Conservation (phyloP, 176 grass and related monocot genomes). For the Triticum timopheevii region DNA sequence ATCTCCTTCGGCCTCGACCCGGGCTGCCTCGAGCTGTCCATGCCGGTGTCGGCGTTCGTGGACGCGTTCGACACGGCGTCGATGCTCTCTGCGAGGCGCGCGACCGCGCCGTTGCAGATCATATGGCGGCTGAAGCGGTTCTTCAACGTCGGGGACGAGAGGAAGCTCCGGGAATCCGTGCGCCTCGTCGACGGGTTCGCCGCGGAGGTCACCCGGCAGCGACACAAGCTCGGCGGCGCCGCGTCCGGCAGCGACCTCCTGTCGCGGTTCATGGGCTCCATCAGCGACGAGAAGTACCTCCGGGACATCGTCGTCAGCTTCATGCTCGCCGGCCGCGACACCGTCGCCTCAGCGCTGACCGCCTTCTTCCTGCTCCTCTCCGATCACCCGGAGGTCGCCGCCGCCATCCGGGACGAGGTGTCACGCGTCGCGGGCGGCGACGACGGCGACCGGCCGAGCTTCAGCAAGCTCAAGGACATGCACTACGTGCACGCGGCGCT, state of each 20-base stretch:
- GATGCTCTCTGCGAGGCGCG: conserved; percentile 64
- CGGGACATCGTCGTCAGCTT: conserved; percentile 83
- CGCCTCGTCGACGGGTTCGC: conserved; percentile 66
- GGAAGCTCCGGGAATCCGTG: conserved; percentile 45
- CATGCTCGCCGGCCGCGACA: conserved; percentile 87
- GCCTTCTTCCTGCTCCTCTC: conserved; percentile 84
- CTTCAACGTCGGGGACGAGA: conserved; percentile 66
- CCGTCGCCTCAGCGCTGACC: conserved; percentile 66
- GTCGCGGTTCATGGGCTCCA: conserved; percentile 61
- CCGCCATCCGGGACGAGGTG: conserved; percentile 51
- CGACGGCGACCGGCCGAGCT: neutral
- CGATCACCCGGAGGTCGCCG: conserved; percentile 40
- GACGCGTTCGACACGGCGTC: conserved; percentile 64
- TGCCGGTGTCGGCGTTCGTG: conserved; percentile 61
- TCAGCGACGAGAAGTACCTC: conserved; percentile 72
- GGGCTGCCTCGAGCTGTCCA: conserved; percentile 55
- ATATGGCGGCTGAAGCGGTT: conserved; percentile 67
- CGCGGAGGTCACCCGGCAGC: conserved; percentile 58
- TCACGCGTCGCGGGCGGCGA: conserved; percentile 1
- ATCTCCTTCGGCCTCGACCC: conserved; percentile 76
- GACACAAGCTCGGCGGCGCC: conserved; percentile 57
- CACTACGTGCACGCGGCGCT: conserved; percentile 81
- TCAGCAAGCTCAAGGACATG: conserved; percentile 62
- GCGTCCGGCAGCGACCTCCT: conserved; percentile 63
- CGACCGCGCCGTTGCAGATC: conserved; percentile 39